Conservation (phyloP, 345 rosid species). For the Citrus australasica region DNA sequence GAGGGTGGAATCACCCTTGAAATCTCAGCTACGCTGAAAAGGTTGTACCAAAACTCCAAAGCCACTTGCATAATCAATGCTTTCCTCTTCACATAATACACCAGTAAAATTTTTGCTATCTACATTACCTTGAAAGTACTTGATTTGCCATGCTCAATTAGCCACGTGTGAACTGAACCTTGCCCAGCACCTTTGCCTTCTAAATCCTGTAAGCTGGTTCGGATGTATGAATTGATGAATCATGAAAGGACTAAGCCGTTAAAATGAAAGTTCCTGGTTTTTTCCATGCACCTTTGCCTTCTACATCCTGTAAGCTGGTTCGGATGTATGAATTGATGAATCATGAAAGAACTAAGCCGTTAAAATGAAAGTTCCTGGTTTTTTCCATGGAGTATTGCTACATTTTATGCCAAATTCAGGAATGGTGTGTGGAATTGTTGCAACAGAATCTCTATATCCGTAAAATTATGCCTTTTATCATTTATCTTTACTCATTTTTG, state of each 20-base stretch:
- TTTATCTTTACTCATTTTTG: background rate
- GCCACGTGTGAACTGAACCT: background rate
- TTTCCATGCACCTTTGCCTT: background rate
- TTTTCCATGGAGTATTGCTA: background rate
- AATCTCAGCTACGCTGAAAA: too few relatives aligned
- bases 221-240: background rate
- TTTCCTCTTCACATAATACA: too few relatives aligned
- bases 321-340: background rate
- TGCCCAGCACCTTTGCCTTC: background rate
- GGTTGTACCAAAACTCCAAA: too few relatives aligned
- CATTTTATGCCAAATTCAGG: background rate
- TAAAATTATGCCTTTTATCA: background rate
- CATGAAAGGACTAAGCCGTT: background rate
- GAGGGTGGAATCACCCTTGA: too few relatives aligned
- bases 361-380: background rate
- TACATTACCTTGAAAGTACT: too few relatives aligned
- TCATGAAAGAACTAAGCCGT: background rate
- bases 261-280: background rate
- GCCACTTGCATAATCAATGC: too few relatives aligned
- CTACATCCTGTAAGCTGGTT: background rate
- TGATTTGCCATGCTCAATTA: too few relatives aligned
- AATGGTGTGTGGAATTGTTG: background rate
- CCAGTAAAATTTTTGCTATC: too few relatives aligned
- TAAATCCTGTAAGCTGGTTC: background rate
- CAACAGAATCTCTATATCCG: background rate